Evolutionary conservation across 805 yeast species (phyloP).

Genomic region (Wickerhamomyces queroliae): DNA sequence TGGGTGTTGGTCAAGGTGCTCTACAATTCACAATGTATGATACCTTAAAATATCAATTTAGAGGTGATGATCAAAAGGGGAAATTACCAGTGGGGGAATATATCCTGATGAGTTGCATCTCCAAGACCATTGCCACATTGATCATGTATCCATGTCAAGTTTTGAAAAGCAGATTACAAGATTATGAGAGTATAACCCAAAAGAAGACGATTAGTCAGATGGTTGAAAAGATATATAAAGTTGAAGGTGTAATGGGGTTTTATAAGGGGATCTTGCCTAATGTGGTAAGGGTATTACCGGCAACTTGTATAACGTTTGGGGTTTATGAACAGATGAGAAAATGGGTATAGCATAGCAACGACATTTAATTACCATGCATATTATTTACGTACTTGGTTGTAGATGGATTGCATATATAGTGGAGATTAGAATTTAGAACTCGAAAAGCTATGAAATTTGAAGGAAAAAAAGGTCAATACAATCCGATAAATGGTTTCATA

Average conservation of each 20-base stretch:
- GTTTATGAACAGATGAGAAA: slow-evolving; percentile 64
- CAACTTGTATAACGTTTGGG: slow-evolving; percentile 85
- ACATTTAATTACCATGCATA: neutral
- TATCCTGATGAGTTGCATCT: slow-evolving; percentile 56
- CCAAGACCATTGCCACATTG: slow-evolving; percentile 65
- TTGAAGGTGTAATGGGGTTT: slow-evolving; percentile 61
- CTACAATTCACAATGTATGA: slow-evolving; percentile 86
- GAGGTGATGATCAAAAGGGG: slow-evolving; percentile 13
- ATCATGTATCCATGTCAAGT: slow-evolving; percentile 82
- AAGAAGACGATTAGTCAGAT: slow-evolving; percentile 26
- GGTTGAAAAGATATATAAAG: slow-evolving; percentile 30
- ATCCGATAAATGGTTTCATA: no score
- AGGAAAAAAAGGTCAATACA: no score
- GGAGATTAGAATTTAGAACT: no score
- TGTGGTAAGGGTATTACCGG: slow-evolving; percentile 78
- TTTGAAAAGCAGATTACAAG: slow-evolving; percentile 70
- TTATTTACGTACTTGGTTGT: neutral
- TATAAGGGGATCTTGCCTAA: slow-evolving; percentile 83
- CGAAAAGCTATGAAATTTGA: no score
- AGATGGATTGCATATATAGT: no score
- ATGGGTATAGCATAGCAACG: slow-evolving; percentile 1
- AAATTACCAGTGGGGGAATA: slow-evolving; percentile 49
- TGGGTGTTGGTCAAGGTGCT: slow-evolving; percentile 87
- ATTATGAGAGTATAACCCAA: slow-evolving; percentile 27
- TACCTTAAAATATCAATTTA: slow-evolving; percentile 46